These are phyloP conservation scores for Glomus cerebriforme DNA, from an alignment of 192 early-diverging fungal genomes.

Conservation along the genomic window DNA sequence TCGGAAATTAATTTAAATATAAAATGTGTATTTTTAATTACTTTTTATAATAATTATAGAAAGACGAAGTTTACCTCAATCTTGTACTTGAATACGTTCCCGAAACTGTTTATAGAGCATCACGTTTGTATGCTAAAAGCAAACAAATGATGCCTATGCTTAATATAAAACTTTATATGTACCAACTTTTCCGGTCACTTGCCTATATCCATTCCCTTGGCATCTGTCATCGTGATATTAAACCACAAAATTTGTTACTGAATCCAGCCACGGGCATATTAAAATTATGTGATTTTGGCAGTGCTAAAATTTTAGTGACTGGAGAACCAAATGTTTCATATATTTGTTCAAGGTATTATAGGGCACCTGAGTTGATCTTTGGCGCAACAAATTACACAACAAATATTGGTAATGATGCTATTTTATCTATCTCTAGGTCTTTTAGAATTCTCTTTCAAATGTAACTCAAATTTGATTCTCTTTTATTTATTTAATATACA, in stretches of 20 bases:
- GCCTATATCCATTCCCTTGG: conserved; percentile 96
- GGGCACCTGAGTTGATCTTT: conserved; percentile 97
- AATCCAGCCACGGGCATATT: conserved; percentile 89
- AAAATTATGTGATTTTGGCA: conserved; percentile 98
- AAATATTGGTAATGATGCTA: conserved; percentile 52
- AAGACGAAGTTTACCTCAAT: conserved; percentile 96
- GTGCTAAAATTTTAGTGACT: conserved; percentile 90
- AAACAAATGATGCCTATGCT: conserved; percentile 95
- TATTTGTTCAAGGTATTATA: conserved; percentile 97
- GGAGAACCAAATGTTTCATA: conserved; percentile 99
- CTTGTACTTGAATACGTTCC: conserved; percentile 95
- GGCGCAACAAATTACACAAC: conserved; percentile 92
- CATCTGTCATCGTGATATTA: conserved; percentile 99
- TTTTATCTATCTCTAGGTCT: not conserved
- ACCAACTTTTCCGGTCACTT: conserved; percentile 95
- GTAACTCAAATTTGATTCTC: not conserved
- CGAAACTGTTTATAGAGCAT: conserved; percentile 94
- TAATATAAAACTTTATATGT: conserved; percentile 98
- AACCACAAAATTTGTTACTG: conserved; percentile 97
- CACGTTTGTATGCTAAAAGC: conserved; percentile 85
- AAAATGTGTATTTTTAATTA: not conserved
- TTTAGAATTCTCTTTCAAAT: not conserved
- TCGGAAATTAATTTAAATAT: not conserved
- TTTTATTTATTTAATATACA: conserved; percentile 8
- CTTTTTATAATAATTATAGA: conserved; percentile 37